phyloP scores from a whole-genome alignment of 192 early-diverging fungal genomes.

The Phlyctochytrium arcticum region DNA sequence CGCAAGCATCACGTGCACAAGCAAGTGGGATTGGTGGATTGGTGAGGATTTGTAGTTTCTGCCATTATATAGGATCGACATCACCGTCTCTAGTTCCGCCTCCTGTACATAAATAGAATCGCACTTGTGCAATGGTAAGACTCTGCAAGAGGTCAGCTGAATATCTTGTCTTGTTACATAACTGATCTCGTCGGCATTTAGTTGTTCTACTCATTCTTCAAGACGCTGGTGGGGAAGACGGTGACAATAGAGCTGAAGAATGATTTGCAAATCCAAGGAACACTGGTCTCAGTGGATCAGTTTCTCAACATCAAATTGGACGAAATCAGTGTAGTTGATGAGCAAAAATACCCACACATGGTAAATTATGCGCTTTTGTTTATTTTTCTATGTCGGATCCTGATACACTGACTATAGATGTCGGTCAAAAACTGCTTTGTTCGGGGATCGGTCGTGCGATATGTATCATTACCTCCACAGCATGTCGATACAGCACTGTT shows the following conservation, averaged over 20 bases:
- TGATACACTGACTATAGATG: slow-evolving; percentile 46
- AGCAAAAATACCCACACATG: slow-evolving; percentile 92
- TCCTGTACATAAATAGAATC: too few species aligned
- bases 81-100: too few species aligned
- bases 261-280: slow-evolving; percentile 88
- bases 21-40: too few species aligned
- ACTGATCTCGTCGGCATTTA: too few species aligned
- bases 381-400: neutral
- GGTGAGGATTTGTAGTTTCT: too few species aligned
- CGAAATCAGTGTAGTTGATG: slow-evolving; percentile 79
- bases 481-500: slow-evolving; percentile 92
- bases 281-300: slow-evolving; percentile 96
- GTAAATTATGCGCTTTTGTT: slow-evolving; percentile 36
- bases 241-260: slow-evolving; percentile 99
- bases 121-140: too few species aligned
- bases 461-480: slow-evolving; percentile 82
- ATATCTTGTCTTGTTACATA: too few species aligned
- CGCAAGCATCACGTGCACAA: too few species aligned
- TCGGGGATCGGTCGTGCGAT: slow-evolving; percentile 97
- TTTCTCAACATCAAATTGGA: slow-evolving; percentile 99
- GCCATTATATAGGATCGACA: too few species aligned
- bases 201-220: slow-evolving; percentile 99
- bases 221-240: slow-evolving; percentile 91
- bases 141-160: too few species aligned
- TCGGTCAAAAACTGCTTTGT: slow-evolving; percentile 99